A percentile compares a stretch with the other conserved stretches of the same genome.
Conservation (phyloP, 1,139 yeast species). For the Diutina catenulata region DNA sequence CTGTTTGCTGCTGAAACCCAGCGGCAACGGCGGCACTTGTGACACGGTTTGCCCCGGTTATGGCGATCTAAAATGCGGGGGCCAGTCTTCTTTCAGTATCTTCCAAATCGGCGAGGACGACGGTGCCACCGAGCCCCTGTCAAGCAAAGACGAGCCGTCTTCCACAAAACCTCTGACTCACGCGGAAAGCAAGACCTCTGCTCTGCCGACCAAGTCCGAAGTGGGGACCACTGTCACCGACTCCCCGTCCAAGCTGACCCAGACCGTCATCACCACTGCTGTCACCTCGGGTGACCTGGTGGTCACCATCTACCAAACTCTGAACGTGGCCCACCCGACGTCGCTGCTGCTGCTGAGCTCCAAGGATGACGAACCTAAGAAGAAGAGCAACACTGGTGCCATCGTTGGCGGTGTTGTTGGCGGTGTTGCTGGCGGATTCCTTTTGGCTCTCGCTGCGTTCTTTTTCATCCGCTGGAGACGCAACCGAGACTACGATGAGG, state of each 20-base stretch:
- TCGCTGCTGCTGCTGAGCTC: background rate
- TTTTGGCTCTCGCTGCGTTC: slow-evolving; percentile 32
- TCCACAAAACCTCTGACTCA: too few relatives aligned
- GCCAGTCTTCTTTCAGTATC: background rate
- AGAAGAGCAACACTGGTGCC: slow-evolving; percentile 31
- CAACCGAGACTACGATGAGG: slow-evolving; percentile 30
- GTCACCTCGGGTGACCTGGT: background rate
- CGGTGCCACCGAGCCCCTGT: background rate
- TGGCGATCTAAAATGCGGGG: background rate
- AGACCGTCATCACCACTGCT: slow-evolving; percentile 1
- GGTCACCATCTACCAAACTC: slow-evolving; percentile 4
- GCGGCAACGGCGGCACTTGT: slow-evolving; percentile 1
- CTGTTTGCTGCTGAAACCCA: background rate
- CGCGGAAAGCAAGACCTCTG: background rate
- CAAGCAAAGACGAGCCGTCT: too few relatives aligned
- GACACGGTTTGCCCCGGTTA: background rate
- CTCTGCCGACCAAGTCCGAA: background rate
- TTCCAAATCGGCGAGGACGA: background rate
- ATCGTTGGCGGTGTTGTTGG: slow-evolving; percentile 66
- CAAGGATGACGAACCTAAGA: slow-evolving; percentile 6
- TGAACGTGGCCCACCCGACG: background rate
- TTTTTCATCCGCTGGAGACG: slow-evolving; percentile 33
- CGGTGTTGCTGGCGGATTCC: slow-evolving; percentile 37
- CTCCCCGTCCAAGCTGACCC: background rate
- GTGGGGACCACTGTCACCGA: background rate